These are phyloP conservation scores for Psophocarpus tetragonolobus DNA, from an alignment of 306 rosid genomes.

Conservation along the genomic window DNA sequence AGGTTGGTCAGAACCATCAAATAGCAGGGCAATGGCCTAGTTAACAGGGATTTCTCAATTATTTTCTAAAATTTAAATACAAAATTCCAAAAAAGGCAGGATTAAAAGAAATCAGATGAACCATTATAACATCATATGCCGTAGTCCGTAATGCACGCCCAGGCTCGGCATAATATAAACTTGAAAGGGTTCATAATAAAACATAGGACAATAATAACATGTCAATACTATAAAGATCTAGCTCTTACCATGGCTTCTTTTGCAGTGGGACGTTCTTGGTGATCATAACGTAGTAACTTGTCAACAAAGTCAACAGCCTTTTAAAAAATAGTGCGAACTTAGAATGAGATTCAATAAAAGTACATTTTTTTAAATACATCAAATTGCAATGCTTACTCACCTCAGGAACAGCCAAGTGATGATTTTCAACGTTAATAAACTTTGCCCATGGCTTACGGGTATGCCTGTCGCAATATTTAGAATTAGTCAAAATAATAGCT, in stretches of 20 bases:
- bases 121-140: constrained; percentile 9
- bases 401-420: constrained; percentile 87
- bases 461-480: constrained; percentile 57
- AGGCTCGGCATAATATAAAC: not conserved
- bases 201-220: not conserved
- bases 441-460: constrained; percentile 84
- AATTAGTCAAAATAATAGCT: not conserved
- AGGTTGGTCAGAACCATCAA: not conserved
- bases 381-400: constrained; percentile 41
- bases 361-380: not conserved
- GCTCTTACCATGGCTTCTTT: constrained; percentile 89
- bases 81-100: not conserved
- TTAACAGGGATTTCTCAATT: not conserved
- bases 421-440: constrained; percentile 82
- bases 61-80: not conserved
- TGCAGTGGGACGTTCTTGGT: constrained; percentile 94
- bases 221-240: not conserved
- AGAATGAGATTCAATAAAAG: constrained; percentile 6
- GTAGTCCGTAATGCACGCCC: constrained; percentile 4
- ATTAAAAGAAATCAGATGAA: constrained; percentile 6
- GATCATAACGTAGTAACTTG: constrained; percentile 81
- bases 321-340: not conserved
- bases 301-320: constrained; percentile 91
- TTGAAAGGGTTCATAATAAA: not conserved
- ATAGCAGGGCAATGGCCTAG: not conserved